These are phyloP conservation scores for Suhomyces choctaworum DNA, from an alignment of 1,139 yeast genomes.

Conservation along the genomic window DNA sequence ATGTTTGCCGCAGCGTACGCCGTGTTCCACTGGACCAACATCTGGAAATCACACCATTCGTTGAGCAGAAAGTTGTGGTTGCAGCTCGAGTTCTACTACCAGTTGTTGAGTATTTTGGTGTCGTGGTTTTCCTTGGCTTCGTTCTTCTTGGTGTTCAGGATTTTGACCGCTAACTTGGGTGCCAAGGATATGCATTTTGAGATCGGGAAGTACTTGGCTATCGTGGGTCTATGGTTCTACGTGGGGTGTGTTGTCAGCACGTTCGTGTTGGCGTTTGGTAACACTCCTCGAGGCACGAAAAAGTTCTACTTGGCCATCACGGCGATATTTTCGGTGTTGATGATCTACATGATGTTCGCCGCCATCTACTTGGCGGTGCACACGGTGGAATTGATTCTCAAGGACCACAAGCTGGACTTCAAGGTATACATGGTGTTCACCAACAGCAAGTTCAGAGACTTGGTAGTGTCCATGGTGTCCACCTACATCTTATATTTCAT, in stretches of 20 bases:
- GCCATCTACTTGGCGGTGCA: slow-evolving; percentile 80
- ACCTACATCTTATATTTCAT: slow-evolving; percentile 80
- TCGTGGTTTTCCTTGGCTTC: slow-evolving; percentile 82
- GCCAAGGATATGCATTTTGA: slow-evolving; percentile 41
- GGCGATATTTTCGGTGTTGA: slow-evolving; percentile 27
- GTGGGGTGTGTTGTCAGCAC: slow-evolving; percentile 27
- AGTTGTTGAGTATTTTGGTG: slow-evolving; percentile 61
- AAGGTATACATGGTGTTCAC: slow-evolving; percentile 52
- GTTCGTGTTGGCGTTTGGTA: slow-evolving; percentile 31
- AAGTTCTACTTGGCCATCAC: slow-evolving; percentile 24
- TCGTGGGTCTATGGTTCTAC: slow-evolving; percentile 26
- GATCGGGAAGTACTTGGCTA: slow-evolving; percentile 26
- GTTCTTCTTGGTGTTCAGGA: slow-evolving; percentile 71
- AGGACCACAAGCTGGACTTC: slow-evolving; percentile 45
- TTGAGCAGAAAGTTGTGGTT: slow-evolving; percentile 59
- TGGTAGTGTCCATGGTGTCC: slow-evolving; percentile 80
- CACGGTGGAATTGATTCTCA: slow-evolving; percentile 49
- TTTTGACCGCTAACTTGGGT: slow-evolving; percentile 58
- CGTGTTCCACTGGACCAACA: slow-evolving; percentile 65
- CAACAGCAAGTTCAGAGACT: slow-evolving; percentile 72
- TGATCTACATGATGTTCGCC: slow-evolving; percentile 50
- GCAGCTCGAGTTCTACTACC: slow-evolving; percentile 72
- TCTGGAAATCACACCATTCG: slow-evolving; percentile 71
- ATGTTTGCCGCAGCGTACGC: slow-evolving; percentile 81
- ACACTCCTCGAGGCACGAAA: slow-evolving; percentile 28